Evolutionary conservation across 1,139 yeast genomes (phyloP).

Genomic region (Wickerhamomyces sp.): DNA sequence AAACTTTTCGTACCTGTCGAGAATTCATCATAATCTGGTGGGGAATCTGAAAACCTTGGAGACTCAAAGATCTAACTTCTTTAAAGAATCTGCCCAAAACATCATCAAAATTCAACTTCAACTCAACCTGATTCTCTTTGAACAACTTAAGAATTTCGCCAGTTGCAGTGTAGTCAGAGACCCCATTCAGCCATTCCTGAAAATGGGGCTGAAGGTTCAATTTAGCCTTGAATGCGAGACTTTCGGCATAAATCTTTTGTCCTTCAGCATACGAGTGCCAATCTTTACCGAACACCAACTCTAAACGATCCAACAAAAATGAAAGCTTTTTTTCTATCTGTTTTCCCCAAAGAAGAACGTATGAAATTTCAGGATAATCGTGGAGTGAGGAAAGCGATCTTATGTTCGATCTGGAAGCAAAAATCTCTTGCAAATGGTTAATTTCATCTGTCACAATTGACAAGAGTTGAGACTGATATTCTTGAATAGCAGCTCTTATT

Average conservation of each 20-base stretch:
- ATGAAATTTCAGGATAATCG: constrained; percentile 44
- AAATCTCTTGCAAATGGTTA: constrained; percentile 34
- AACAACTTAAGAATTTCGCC: constrained; percentile 37
- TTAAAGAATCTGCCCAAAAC: constrained; percentile 40
- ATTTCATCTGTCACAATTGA: constrained; percentile 44
- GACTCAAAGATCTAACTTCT: constrained; percentile 48
- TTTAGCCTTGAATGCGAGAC: constrained; percentile 38
- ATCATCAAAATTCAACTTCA: constrained; percentile 48
- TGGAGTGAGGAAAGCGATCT: constrained; percentile 28
- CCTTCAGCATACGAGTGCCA: constrained; percentile 81
- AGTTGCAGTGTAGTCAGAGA: constrained; percentile 24
- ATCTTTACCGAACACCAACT: constrained; percentile 57
- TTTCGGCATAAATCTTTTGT: constrained; percentile 49
- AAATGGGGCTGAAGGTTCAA: constrained; percentile 40
- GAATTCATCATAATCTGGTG: constrained; percentile 38
- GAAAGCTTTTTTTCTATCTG: constrained; percentile 42
- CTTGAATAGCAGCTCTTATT: constrained; percentile 49
- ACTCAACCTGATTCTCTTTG: constrained; percentile 19
- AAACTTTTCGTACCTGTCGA: constrained; percentile 41
- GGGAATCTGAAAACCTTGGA: constrained; percentile 59
- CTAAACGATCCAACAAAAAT: constrained; percentile 37
- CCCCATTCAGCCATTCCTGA: constrained; percentile 40
- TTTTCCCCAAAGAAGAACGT: constrained; percentile 44
- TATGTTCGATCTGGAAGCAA: constrained; percentile 23
- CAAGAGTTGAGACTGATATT: constrained; percentile 46